Conservation (phyloP, 192 early-diverging fungal genomes). For the Coemansia sp. region DNA sequence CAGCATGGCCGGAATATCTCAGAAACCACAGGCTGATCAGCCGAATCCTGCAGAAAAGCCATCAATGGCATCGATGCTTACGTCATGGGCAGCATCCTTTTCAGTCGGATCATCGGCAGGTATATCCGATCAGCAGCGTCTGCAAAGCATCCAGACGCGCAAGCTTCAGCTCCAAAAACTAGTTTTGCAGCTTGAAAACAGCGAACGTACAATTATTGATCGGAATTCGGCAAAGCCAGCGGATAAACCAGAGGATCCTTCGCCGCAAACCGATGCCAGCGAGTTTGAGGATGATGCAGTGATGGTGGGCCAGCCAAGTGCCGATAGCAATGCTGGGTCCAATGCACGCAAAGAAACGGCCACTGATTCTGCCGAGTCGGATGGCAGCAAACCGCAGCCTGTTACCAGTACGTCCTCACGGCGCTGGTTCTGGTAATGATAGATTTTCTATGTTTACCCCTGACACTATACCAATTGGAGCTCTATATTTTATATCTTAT, state of each 20-base stretch:
- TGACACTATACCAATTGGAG: too few species aligned
- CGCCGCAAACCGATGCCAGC: slow-evolving; percentile 18
- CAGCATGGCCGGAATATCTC: slow-evolving; percentile 16
- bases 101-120: slow-evolving; percentile 13
- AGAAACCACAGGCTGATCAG: not conserved
- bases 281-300: slow-evolving; percentile 51
- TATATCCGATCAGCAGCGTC: slow-evolving; percentile 32
- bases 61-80: slow-evolving; percentile 28
- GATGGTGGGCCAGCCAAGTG: slow-evolving; percentile 32
- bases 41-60: slow-evolving; percentile 1
- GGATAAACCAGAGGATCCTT: not conserved
- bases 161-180: slow-evolving; percentile 44
- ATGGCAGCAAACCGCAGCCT: not conserved
- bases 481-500: too few species aligned
- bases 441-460: not conserved
- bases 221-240: not conserved
- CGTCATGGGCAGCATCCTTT: slow-evolving; percentile 36
- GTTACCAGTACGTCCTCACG: not conserved
- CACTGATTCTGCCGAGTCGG: not conserved
- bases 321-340: slow-evolving; percentile 11
- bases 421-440: slow-evolving; percentile 15
- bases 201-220: slow-evolving; percentile 31
- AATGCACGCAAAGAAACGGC: not conserved
- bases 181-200: slow-evolving; percentile 45
- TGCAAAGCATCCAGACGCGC: slow-evolving; percentile 42